Percentiles rank a stretch among this genome's conserved stretches.
Evolutionary conservation across 23 red algal genomes (phyloP).

Genomic region (Gracilaria vermiculophylla): DNA sequence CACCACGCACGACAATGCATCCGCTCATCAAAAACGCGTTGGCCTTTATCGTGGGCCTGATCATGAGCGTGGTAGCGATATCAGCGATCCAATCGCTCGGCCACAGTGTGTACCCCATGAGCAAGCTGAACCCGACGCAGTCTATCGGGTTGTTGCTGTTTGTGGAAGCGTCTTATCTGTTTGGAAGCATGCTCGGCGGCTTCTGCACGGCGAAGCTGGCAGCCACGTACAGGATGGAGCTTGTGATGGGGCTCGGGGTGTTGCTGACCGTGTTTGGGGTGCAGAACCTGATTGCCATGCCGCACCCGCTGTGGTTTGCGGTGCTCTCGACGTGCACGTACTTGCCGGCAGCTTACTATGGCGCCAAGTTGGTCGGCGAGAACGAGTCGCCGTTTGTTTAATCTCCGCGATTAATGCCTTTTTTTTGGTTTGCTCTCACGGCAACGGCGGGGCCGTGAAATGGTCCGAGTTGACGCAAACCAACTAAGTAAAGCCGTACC

Average conservation of each 20-base stretch:
- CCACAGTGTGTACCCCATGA: background rate
- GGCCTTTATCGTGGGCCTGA: background rate
- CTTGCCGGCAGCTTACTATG: background rate
- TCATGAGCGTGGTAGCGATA: background rate
- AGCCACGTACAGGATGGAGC: background rate
- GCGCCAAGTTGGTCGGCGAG: background rate
- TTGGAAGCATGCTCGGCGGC: background rate
- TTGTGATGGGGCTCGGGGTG: background rate
- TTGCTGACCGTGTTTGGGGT: slow-evolving; percentile 14
- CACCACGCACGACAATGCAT: no score
- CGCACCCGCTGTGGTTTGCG: slow-evolving; percentile 43
- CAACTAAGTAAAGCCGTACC: no score
- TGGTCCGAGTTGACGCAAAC: no score
- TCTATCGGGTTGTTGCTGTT: slow-evolving; percentile 5
- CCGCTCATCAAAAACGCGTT: background rate
- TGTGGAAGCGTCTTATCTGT: slow-evolving; percentile 10
- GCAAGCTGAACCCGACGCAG: background rate
- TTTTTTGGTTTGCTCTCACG: no score
- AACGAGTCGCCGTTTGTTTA: background rate
- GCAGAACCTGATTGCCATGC: background rate
- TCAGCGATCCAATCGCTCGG: background rate
- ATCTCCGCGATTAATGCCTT: no score
- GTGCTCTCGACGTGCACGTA: background rate
- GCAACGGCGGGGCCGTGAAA: no score
- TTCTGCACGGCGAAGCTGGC: background rate